Evolutionary conservation across 805 yeast species (phyloP), one percentile per base, ranked within the genome.

Genomic region (Wickerhamiella australiensis): DNA sequence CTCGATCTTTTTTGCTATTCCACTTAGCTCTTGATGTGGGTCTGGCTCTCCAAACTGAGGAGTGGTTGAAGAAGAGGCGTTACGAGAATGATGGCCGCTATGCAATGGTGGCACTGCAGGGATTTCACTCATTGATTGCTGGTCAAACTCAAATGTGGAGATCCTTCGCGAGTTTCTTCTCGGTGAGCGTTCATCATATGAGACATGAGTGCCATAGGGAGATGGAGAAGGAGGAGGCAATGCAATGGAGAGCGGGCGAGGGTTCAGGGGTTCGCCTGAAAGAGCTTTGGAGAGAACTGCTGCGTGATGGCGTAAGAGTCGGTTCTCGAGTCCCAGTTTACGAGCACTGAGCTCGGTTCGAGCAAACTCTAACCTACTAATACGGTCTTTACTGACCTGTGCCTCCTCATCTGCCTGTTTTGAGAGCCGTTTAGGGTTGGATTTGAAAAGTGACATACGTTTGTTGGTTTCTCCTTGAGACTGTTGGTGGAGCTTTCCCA

Each of bases 321-420:
- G 29, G 15, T 42, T 27, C 43, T 57, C 57, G 11, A 57, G 54
- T 15, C 29, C 47, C 5, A 36, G 25, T 21, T 48, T 43, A 21
- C 55, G 52, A 6, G 48, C 45, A 29, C 33, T 31, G 23, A 55
- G 37, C 25, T 53, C 56, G 13, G 43, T 23, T 5, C 49, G 50
- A 23, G 15, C 46, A n/a, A 23, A 22, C 47, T 53, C 54, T 8
- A 59, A 40, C 5, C 52, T 49, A n/a, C 45, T 25, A 18, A 58
- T 57, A 6, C 54, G 50, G 38, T 44, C 56, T 11, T 27, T 38
- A 5, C 54, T 48, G 6, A 52, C 41, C 22, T 46, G 52, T 13
- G 49, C 56, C 43, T 59, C 62, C 5, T 59, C 61, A 12, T 52
- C 60, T 7, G 60, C 62, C 50, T 56, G 59, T 18, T 52, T 44